phyloP scores from a whole-genome alignment of 2,329 filamentous ascomycete species.

The Fonsecaea pedrosoi region DNA sequence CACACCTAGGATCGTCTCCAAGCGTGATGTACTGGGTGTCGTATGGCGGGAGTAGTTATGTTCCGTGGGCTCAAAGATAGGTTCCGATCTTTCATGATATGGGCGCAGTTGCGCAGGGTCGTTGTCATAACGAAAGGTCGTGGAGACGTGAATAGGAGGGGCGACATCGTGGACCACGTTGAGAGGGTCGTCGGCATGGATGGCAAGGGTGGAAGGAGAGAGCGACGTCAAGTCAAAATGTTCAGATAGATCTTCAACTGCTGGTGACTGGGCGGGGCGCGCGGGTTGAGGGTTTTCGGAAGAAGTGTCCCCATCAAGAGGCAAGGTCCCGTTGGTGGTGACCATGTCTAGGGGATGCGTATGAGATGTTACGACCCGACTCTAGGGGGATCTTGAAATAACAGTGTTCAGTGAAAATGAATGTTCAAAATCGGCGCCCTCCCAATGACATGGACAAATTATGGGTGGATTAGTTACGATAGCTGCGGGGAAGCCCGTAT shows the following conservation, averaged over 20 bases:
- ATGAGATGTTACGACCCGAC: background rate
- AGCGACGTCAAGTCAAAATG: constrained; percentile 25
- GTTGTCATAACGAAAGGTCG: constrained; percentile 81
- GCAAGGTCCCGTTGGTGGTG: background rate
- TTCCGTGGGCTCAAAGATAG: constrained; percentile 47
- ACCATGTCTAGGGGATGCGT: background rate
- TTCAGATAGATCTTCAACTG: constrained; percentile 16
- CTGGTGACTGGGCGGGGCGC: constrained; percentile 9
- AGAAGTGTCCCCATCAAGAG: background rate
- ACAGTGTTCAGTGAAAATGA: background rate
- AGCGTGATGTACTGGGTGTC: constrained; percentile 79
- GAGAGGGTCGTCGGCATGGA: constrained; percentile 82
- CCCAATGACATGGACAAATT: background rate
- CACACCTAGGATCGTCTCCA: constrained; percentile 80
- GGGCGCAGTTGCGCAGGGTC: constrained; percentile 71
- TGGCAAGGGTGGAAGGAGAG: constrained; percentile 69
- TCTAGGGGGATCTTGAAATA: background rate
- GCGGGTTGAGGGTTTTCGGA: background rate
- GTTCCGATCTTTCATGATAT: constrained; percentile 51
- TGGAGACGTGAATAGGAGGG: constrained; percentile 87
- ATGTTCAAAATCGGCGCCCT: background rate
- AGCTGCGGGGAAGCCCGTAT: background rate
- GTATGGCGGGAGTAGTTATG: constrained; percentile 85
- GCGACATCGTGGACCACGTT: constrained; percentile 80
- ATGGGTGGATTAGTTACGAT: background rate